phyloP scores from a whole-genome alignment of 2,329 filamentous ascomycete genomes.

The Colletotrichum sojae region DNA sequence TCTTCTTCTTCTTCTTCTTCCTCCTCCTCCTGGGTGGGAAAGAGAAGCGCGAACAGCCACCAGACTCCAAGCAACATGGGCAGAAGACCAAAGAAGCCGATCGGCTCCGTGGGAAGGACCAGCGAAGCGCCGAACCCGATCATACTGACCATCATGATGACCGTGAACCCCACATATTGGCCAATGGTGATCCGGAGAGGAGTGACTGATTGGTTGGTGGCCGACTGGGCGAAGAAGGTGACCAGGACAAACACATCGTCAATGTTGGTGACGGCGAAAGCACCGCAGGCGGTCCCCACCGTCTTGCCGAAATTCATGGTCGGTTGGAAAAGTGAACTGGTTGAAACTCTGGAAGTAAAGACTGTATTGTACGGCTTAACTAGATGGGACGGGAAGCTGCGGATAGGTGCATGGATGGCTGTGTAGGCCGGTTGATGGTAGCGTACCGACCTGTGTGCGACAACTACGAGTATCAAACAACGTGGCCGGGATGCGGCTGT shows the following conservation, averaged over 20 bases:
- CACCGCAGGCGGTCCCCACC: slow-evolving; percentile 46
- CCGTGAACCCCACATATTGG: slow-evolving; percentile 51
- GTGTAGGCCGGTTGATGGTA: too few relatives aligned
- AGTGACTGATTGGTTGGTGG: slow-evolving; percentile 45
- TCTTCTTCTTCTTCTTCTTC: slow-evolving; percentile 8
- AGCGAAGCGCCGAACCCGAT: slow-evolving; percentile 51
- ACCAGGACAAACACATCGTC: slow-evolving; percentile 57
- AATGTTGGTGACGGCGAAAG: slow-evolving; percentile 50
- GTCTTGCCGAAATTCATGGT: slow-evolving; percentile 41
- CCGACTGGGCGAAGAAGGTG: slow-evolving; percentile 53
- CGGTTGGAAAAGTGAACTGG: too few relatives aligned
- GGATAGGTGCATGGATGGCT: too few relatives aligned
- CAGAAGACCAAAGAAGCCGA: slow-evolving; percentile 52
- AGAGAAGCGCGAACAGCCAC: slow-evolving; percentile 44
- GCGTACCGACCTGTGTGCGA: too few relatives aligned
- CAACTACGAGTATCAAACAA: too few relatives aligned
- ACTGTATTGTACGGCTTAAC: too few relatives aligned
- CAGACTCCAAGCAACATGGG: slow-evolving; percentile 51
- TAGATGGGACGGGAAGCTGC: too few relatives aligned
- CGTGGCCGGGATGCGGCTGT: too few relatives aligned
- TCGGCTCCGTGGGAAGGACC: slow-evolving; percentile 50
- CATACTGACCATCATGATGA: slow-evolving; percentile 52
- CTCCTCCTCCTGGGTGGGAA: slow-evolving; percentile 20
- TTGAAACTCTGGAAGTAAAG: too few relatives aligned
- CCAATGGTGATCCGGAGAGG: slow-evolving; percentile 45